phyloP scores from a whole-genome alignment of 345 rosid genomes.

The Gynandropsis gynandra region DNA sequence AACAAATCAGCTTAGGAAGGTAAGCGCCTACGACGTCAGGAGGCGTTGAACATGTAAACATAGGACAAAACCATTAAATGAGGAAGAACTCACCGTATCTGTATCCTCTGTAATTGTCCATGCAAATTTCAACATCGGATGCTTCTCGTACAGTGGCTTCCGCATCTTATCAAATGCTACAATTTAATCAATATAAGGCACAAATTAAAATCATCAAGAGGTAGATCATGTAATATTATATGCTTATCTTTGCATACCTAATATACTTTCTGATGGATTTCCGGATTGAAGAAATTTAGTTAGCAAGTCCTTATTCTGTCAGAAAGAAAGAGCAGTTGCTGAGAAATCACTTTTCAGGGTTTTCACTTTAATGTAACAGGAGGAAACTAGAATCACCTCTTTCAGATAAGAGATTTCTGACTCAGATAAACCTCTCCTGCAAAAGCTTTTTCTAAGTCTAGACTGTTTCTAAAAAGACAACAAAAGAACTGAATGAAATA shows the following conservation, averaged over 20 bases:
- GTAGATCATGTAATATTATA: conserved; percentile 2
- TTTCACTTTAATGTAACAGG: conserved; percentile 9
- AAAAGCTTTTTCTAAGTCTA: conserved; percentile 25
- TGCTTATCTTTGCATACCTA: conserved; percentile 42
- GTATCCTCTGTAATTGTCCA: conserved; percentile 84
- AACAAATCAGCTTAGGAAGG: too few species aligned
- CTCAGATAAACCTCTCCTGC: conserved; percentile 91
- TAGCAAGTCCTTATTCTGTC: conserved; percentile 60
- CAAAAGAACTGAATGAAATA: conserved; percentile 9
- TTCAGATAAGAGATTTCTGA: conserved; percentile 75
- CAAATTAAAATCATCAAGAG: conserved; percentile 16
- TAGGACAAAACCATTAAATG: too few species aligned
- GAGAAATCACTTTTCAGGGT: neutral
- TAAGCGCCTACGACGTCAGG: too few species aligned
- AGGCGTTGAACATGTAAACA: too few species aligned
- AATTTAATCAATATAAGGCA: conserved; percentile 20
- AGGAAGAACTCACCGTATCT: conserved; percentile 56
- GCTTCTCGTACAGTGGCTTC: conserved; percentile 89
- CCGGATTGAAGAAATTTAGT: conserved; percentile 61
- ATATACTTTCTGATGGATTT: conserved; percentile 47
- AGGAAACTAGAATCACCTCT: conserved; percentile 44
- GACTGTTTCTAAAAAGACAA: conserved; percentile 7
- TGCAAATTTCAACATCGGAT: conserved; percentile 86
- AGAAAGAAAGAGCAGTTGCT: conserved; percentile 2
- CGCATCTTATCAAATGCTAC: conserved; percentile 82